phyloP scores from a whole-genome alignment of 805 yeast species.

The Ogataea nonfermentans region DNA sequence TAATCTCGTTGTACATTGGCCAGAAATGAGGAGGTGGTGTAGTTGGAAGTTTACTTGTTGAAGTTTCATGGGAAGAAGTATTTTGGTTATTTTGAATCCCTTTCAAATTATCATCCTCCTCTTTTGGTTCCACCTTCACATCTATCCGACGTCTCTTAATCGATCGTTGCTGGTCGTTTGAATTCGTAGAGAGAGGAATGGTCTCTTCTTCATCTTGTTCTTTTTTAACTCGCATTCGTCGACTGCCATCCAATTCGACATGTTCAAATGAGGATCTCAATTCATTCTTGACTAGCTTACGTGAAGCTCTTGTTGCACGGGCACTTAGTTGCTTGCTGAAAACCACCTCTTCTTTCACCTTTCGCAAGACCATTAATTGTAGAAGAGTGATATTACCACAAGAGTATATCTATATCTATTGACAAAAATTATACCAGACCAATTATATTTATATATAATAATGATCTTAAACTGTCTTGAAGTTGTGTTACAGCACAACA shows the following conservation, averaged over 20 bases:
- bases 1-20: constrained; percentile 56
- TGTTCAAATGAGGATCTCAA: not conserved
- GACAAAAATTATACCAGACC: too few species aligned
- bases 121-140: constrained; percentile 1
- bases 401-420: too few species aligned
- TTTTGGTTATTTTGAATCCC: not conserved
- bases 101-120: not conserved
- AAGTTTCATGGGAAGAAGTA: not conserved
- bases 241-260: not conserved
- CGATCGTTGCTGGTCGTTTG: not conserved
- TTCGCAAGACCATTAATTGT: not conserved
- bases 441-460: too few species aligned
- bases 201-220: constrained; percentile 1
- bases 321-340: constrained; percentile 7
- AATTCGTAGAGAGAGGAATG: not conserved
- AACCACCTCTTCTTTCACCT: not conserved
- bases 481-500: too few species aligned
- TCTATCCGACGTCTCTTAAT: not conserved
- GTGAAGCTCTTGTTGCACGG: not conserved
- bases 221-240: not conserved
- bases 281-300: not conserved
- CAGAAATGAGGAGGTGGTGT: constrained; percentile 42
- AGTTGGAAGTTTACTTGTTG: constrained; percentile 10
- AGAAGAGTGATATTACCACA: too few species aligned
- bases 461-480: too few species aligned